Percentiles rank a stretch among this genome's conserved stretches.
phyloP scores from a whole-genome alignment of 2,329 filamentous ascomycete species.

The Verticillium dahliae region DNA sequence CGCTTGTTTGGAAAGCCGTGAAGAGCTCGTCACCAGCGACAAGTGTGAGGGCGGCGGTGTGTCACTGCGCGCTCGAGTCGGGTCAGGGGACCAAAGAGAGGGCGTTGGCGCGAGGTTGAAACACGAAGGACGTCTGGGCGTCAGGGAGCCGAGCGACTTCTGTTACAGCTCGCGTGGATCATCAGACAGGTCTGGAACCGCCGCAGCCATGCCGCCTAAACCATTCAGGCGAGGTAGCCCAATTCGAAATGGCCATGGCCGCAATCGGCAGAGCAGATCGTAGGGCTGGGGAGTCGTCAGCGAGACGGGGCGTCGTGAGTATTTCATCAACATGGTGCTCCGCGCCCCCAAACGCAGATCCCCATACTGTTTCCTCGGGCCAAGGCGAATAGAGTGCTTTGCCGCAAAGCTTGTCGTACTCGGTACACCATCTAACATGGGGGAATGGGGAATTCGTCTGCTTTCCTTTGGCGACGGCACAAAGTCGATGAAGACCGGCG shows the following conservation, averaged over 20 bases:
- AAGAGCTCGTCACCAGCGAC: neutral
- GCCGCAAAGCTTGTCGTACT: neutral
- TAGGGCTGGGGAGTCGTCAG: neutral
- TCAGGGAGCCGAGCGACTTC: constrained; percentile 2
- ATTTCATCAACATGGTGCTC: neutral
- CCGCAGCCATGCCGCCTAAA: neutral
- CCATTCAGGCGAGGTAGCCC: neutral
- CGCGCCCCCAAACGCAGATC: neutral
- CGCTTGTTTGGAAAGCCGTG: neutral
- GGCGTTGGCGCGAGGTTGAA: neutral
- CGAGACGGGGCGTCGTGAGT: neutral
- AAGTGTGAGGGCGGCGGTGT: neutral
- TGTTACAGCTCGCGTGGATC: constrained; percentile 7
- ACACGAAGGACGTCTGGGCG: neutral
- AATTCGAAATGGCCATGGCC: neutral
- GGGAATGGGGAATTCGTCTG: neutral
- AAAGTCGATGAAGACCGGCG: neutral
- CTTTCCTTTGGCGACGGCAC: neutral
- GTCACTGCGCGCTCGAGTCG: neutral
- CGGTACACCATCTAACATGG: neutral
- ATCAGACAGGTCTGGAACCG: constrained; percentile 14
- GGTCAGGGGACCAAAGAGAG: neutral
- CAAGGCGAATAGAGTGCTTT: neutral
- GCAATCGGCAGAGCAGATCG: neutral
- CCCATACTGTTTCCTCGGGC: neutral